Percentiles rank a stretch among this genome's conserved stretches.
Conservation (phyloP, 177 flowering plant species). For the Vitis hybrid region DNA sequence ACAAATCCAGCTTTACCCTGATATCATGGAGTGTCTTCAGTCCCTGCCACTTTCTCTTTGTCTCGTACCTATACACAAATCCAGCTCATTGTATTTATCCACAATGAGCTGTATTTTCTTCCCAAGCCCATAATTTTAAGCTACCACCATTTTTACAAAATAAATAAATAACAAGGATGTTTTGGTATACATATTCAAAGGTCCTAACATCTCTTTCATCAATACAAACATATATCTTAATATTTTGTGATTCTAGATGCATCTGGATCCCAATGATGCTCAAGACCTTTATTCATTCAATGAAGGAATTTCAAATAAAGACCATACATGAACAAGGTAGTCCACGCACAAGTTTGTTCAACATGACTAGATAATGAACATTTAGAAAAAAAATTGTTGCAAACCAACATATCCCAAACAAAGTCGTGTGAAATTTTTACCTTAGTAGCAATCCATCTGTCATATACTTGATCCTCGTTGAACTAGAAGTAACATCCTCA, state of each 20-base stretch:
- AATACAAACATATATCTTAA: background rate
- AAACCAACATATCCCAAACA: background rate
- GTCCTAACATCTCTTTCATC: too few relatives aligned
- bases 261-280: background rate
- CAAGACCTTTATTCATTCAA: background rate
- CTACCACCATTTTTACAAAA: background rate
- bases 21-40: too few relatives aligned
- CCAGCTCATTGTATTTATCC: background rate
- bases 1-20: background rate
- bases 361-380: background rate
- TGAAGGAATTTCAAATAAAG: background rate
- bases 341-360: background rate
- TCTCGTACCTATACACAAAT: background rate
- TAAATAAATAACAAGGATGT: background rate
- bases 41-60: too few relatives aligned
- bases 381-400: background rate
- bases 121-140: background rate
- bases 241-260: background rate
- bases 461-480: constrained; percentile 93
- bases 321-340: background rate
- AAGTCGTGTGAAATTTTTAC: constrained; percentile 25
- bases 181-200: too few relatives aligned
- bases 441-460: constrained; percentile 90
- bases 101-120: background rate
- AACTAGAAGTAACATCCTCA: constrained; percentile 76